These are phyloP conservation scores for Misopates orontium DNA, from an alignment of 257 asterid species.

Conservation along the genomic window DNA sequence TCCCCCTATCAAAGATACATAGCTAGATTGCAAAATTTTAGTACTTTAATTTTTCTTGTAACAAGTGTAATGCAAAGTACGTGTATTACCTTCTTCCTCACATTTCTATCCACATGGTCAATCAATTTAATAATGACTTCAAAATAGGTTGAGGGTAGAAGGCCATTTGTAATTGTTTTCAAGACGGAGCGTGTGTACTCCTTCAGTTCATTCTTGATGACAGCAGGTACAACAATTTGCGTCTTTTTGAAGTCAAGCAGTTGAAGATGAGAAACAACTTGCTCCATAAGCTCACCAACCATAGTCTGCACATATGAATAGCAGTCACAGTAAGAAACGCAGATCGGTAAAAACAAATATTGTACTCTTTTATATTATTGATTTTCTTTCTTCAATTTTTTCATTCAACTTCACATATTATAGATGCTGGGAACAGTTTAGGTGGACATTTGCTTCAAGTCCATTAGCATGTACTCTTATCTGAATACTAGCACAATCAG, in stretches of 20 bases:
- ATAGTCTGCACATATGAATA: conserved; percentile 53
- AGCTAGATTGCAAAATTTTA: neutral
- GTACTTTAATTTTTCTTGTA: conserved; percentile 11
- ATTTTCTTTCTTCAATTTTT: no score
- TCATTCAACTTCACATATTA: no score
- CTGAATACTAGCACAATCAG: neutral
- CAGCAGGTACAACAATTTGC: conserved; percentile 46
- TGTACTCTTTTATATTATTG: no score
- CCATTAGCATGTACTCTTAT: neutral
- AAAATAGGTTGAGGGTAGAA: conserved; percentile 70
- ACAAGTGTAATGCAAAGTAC: no score
- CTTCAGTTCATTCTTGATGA: conserved; percentile 66
- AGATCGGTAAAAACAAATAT: no score
- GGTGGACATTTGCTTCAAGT: no score
- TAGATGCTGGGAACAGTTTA: no score
- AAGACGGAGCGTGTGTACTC: conserved; percentile 49
- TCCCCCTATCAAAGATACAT: conserved; percentile 6
- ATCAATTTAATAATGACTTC: conserved; percentile 60
- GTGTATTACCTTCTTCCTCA: conserved; percentile 84
- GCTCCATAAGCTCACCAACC: conserved; percentile 78
- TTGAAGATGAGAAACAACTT: conserved; percentile 60
- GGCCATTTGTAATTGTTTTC: conserved; percentile 52
- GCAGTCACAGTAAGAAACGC: conserved; percentile 17
- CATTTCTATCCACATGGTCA: conserved; percentile 51
- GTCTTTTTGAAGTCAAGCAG: conserved; percentile 52